Evolutionary conservation across 1,284 basidiomycete species (phyloP).

Genomic region (Ganoderma lucidum): DNA sequence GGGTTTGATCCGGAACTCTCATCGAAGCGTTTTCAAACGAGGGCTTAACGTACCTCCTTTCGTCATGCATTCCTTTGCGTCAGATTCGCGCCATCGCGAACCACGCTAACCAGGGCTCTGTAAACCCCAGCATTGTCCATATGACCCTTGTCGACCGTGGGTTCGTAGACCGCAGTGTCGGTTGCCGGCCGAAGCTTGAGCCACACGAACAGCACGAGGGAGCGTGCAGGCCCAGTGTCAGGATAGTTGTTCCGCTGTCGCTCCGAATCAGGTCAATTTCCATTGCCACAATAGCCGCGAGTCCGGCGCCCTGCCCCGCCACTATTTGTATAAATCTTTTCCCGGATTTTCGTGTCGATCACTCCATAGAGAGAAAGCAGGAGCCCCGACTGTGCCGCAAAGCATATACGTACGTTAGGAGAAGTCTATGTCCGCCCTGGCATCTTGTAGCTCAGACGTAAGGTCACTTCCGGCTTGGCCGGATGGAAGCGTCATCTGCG

Average conservation of each 20-base stretch:
- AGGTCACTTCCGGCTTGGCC: not conserved
- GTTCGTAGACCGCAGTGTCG: slow-evolving; percentile 4
- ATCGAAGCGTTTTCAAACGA: not conserved
- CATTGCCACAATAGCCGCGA: slow-evolving; percentile 3
- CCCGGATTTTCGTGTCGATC: not conserved
- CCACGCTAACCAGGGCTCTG: not conserved
- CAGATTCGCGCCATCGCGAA: not conserved
- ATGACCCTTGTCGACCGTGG: not conserved
- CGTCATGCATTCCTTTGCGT: not conserved
- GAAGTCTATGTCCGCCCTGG: not conserved
- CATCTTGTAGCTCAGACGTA: not conserved
- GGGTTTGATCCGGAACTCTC: not conserved
- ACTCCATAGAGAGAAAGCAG: not conserved
- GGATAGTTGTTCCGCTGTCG: slow-evolving; percentile 1
- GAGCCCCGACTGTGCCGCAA: not conserved
- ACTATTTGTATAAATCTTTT: not conserved
- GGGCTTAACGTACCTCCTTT: not conserved
- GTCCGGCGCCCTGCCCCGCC: not conserved
- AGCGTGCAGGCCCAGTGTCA: not conserved
- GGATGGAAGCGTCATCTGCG: not conserved
- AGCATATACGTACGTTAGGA: not conserved
- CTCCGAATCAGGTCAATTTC: slow-evolving; percentile 7
- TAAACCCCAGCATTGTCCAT: not conserved
- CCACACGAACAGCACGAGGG: not conserved
- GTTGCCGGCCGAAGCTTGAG: slow-evolving; percentile 3